Conservation (phyloP, 2,329 filamentous ascomycete genomes). For the Endothia cerciana region DNA sequence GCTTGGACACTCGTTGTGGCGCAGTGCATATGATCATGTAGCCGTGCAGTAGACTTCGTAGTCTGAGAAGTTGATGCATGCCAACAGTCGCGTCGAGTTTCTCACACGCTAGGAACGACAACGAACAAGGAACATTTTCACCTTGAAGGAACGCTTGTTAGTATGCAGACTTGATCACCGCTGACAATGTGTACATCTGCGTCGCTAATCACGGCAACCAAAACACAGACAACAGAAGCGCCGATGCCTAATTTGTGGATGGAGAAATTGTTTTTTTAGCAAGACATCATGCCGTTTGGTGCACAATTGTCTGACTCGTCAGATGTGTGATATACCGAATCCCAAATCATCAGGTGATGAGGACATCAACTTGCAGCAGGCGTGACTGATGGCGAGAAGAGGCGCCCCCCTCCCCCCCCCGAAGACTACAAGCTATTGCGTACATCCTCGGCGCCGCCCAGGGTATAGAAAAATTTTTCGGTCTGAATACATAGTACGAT, state of each 20-base stretch:
- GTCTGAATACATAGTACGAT: constrained; percentile 17
- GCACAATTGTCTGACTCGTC: constrained; percentile 4
- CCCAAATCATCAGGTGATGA: constrained; percentile 5
- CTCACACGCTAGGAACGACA: neutral
- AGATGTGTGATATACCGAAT: neutral
- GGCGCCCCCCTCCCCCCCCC: too few species aligned
- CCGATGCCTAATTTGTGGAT: neutral
- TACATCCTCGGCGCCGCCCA: neutral
- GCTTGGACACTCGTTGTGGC: neutral
- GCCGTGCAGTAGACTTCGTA: neutral
- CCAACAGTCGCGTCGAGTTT: neutral
- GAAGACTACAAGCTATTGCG: neutral
- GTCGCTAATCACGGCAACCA: neutral
- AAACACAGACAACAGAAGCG: neutral
- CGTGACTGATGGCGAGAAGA: constrained; percentile 1
- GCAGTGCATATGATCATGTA: neutral
- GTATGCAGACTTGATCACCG: neutral
- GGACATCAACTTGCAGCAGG: constrained; percentile 15
- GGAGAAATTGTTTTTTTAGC: neutral
- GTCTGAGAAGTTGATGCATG: neutral
- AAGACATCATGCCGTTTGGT: neutral
- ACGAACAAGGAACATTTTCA: neutral
- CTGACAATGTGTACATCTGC: neutral
- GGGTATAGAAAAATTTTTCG: constrained; percentile 22
- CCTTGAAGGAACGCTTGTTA: neutral